phyloP scores from a whole-genome alignment of 2,329 filamentous ascomycete genomes.

The Epicoccum nigrum region DNA sequence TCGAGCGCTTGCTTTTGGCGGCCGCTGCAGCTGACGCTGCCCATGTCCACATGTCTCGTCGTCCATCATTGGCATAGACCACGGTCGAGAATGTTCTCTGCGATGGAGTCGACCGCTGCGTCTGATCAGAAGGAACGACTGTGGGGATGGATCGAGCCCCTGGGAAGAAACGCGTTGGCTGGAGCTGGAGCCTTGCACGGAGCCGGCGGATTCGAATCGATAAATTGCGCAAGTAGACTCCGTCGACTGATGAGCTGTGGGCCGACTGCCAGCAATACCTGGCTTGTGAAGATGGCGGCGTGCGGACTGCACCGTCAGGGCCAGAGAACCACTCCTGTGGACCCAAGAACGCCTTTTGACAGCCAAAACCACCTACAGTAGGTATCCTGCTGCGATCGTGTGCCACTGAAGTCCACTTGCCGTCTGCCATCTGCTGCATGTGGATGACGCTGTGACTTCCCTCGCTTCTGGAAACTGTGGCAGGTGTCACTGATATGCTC shows the following conservation, averaged over 20 bases:
- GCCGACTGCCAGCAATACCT: constrained; percentile 2
- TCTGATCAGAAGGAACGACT: constrained; percentile 2
- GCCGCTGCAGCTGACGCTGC: constrained; percentile 16
- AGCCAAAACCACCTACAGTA: not conserved
- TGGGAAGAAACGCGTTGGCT: constrained; percentile 6
- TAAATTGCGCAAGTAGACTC: constrained; percentile 14
- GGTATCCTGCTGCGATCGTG: constrained; percentile 1
- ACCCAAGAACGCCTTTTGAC: constrained; percentile 1
- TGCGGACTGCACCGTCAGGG: not conserved
- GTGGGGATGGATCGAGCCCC: constrained; percentile 4
- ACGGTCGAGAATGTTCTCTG: constrained; percentile 14
- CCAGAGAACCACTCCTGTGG: constrained; percentile 1
- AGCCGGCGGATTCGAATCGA: constrained; percentile 5
- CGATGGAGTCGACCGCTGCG: constrained; percentile 1
- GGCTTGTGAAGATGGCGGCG: constrained; percentile 3
- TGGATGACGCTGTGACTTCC: constrained; percentile 2
- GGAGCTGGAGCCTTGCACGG: too few relatives aligned
- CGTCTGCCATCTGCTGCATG: not conserved
- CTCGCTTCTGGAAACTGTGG: constrained; percentile 8
- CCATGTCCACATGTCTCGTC: constrained; percentile 2
- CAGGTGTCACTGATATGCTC: constrained; percentile 15
- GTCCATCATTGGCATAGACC: constrained; percentile 8
- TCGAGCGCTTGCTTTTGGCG: constrained; percentile 15
- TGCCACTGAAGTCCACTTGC: not conserved
- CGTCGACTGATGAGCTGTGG: constrained; percentile 9